These are phyloP conservation scores for Uronychia setigera DNA, from an alignment of 73 alveolate species.

Conservation along the genomic window DNA sequence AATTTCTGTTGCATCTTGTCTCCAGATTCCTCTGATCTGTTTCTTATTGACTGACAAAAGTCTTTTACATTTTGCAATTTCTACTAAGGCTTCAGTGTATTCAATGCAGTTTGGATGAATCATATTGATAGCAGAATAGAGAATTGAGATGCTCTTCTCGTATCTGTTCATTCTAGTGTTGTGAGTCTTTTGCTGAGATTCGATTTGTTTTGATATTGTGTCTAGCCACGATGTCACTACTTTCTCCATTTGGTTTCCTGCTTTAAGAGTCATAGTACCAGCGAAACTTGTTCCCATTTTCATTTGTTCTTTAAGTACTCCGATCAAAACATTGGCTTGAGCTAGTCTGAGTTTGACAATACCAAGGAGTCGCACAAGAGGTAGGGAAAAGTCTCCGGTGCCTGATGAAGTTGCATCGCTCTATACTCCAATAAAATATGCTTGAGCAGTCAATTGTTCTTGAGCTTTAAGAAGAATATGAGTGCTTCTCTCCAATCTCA, in stretches of 20 bases:
- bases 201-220: slow-evolving; percentile 58
- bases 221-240: slow-evolving; percentile 55
- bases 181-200: slow-evolving; percentile 57
- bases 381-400: slow-evolving; percentile 36
- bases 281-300: slow-evolving; percentile 19
- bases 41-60: slow-evolving; percentile 79
- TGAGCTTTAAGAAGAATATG: slow-evolving; percentile 50
- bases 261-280: slow-evolving; percentile 14
- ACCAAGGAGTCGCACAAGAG: slow-evolving; percentile 61
- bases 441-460: slow-evolving; percentile 51
- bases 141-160: slow-evolving; percentile 82
- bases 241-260: slow-evolving; percentile 36
- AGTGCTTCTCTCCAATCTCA: slow-evolving; percentile 52
- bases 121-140: slow-evolving; percentile 80
- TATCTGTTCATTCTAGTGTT: slow-evolving; percentile 82
- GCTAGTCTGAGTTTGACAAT: slow-evolving; percentile 59
- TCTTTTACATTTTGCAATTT: slow-evolving; percentile 82
- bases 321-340: slow-evolving; percentile 51
- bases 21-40: slow-evolving; percentile 85
- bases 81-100: slow-evolving; percentile 81
- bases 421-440: slow-evolving; percentile 23
- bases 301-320: slow-evolving; percentile 29
- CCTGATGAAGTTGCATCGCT: slow-evolving; percentile 7
- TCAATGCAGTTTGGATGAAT: slow-evolving; percentile 81
- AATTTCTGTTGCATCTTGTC: slow-evolving; percentile 77